Evolutionary conservation across 139 green algal species (phyloP), one percentile per base, ranked within the genome.

Genomic region (Klebsormidium nitens): DNA sequence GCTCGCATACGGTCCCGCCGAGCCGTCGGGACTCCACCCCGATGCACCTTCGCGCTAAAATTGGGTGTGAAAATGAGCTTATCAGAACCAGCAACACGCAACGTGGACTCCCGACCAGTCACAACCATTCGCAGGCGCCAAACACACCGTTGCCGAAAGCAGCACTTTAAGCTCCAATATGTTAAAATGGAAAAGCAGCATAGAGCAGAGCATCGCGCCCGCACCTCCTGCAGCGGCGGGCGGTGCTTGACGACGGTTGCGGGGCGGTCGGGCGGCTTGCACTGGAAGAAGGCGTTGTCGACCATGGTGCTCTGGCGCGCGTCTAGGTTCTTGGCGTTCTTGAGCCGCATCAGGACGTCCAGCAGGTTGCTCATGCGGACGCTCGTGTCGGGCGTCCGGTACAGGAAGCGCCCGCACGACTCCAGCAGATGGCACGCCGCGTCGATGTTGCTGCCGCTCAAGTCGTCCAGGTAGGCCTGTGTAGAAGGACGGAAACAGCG

Each of bases 361-460:
- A 87, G 55, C 57, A 85, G 70, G 61, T 82, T 84, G 37, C 38
- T 52, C 69, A 72, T 81, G 42, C 81, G 61, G 62, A 74, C 48
- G 4, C 32, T 64, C 3, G 78, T 81, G 29, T 82, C 75, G 28
- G 79, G 79, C 5, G 32, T 59, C 32, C 65, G 59, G 64, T 84
- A 83, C 42, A 97, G 73, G 70, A 90, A 96, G 35, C 87, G 78
- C 1, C 93, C 93, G 35, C 86, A 88, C 0, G 71, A 85, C 81
- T 98, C 92, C 49, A 98, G 81, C 60, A 98, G 60, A 1, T 82
- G 75, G 39, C 85, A 91, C 14, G 90, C 85, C 3, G 88, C 81
- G 49, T 97, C 92, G 8, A 97, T 85, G 64, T 90, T 95, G 77
- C 90, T 78, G 32, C 87, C 81, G 0, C 46, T 69, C 60, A 98